These are phyloP conservation scores for Sporothrix luriei DNA, from an alignment of 2,329 filamentous ascomycete genomes.

Conservation along the genomic window DNA sequence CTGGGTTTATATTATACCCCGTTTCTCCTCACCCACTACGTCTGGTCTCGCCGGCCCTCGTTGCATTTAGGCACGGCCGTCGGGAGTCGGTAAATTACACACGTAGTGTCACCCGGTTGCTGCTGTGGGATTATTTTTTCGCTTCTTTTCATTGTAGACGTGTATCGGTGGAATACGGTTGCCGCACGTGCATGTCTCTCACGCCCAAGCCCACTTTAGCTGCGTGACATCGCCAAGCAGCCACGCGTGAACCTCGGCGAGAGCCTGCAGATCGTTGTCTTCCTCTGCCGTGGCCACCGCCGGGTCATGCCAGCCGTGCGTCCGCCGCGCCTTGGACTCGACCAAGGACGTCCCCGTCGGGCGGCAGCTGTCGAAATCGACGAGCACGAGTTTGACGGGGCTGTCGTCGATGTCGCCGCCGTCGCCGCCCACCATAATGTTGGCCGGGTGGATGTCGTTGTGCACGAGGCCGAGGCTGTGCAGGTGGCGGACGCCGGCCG, in stretches of 20 bases:
- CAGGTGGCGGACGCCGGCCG: not conserved
- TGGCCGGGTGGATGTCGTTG: not conserved
- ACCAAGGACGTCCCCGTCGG: not conserved
- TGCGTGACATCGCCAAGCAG: not conserved
- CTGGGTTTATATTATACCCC: too few relatives aligned
- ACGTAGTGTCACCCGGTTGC: too few relatives aligned
- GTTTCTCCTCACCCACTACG: too few relatives aligned
- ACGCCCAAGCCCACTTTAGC: not conserved
- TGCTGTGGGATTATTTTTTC: too few relatives aligned
- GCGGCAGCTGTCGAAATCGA: slow-evolving; percentile 8
- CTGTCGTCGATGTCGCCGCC: not conserved
- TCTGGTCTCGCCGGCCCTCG: too few relatives aligned
- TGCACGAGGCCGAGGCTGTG: not conserved
- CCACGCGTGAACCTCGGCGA: not conserved
- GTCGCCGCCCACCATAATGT: not conserved
- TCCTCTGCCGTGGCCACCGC: not conserved
- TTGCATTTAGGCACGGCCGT: too few relatives aligned
- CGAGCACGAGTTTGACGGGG: not conserved
- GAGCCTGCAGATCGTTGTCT: not conserved
- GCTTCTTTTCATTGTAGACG: too few relatives aligned
- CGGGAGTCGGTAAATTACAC: too few relatives aligned
- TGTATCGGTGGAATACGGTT: too few relatives aligned
- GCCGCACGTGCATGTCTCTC: too few relatives aligned
- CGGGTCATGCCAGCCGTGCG: not conserved
- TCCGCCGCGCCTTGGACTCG: not conserved